Percentiles rank a stretch among this genome's conserved stretches.
Evolutionary conservation across 306 rosid species (phyloP).

Genomic region (Nissolia schottii): DNA sequence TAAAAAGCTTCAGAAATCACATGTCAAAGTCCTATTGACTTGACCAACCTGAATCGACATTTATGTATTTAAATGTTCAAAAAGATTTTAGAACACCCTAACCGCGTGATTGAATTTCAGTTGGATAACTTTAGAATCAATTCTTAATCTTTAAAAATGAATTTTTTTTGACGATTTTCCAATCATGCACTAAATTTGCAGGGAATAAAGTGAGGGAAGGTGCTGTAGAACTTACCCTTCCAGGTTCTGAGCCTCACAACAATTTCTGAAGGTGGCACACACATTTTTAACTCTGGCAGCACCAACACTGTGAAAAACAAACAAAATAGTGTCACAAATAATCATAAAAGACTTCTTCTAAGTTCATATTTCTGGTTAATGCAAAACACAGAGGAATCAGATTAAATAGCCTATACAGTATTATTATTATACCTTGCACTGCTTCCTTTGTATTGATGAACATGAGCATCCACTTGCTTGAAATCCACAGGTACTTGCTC

Average conservation of each 20-base stretch:
- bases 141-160: too few species aligned
- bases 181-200: too few species aligned
- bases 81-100: too few species aligned
- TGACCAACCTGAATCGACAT: not conserved
- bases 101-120: too few species aligned
- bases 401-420: not conserved
- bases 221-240: constrained; percentile 62
- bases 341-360: not conserved
- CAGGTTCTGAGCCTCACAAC: constrained; percentile 56
- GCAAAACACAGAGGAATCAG: not conserved
- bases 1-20: constrained; percentile 1
- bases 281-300: constrained; percentile 58
- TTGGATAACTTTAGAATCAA: too few species aligned
- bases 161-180: too few species aligned
- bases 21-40: not conserved
- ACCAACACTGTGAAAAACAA: constrained; percentile 58
- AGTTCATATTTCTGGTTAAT: not conserved
- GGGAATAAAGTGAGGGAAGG: not conserved
- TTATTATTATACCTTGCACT: constrained; percentile 56
- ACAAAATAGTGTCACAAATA: not conserved
- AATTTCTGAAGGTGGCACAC: constrained; percentile 52
- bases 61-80: too few species aligned
- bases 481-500: constrained; percentile 57
- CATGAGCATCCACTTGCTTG: constrained; percentile 69
- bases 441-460: constrained; percentile 76